These are phyloP conservation scores for Gelatoporia subvermispora DNA, from an alignment of 768 basidiomycete species.

Conservation along the genomic window DNA sequence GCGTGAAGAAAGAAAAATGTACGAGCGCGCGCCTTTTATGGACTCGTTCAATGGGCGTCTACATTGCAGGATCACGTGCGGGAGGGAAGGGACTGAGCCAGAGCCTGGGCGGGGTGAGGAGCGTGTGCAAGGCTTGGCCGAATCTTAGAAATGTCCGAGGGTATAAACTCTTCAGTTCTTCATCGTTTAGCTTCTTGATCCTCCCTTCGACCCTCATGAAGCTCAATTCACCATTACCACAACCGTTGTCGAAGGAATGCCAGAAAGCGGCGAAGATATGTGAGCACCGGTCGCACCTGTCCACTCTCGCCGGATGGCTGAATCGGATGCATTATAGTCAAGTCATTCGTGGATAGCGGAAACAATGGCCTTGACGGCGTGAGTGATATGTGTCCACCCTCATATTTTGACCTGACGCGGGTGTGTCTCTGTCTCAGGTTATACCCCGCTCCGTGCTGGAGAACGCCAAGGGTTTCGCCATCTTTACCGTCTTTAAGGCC, in stretches of 20 bases:
- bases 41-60: no score
- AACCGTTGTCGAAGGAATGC: slow-evolving; percentile 77
- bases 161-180: neutral
- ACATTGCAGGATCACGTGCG: no score
- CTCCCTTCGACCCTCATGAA: slow-evolving; percentile 33
- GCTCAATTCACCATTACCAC: slow-evolving; percentile 45
- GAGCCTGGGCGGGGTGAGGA: neutral
- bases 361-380: slow-evolving; percentile 86
- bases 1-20: slow-evolving; percentile 10
- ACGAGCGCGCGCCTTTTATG: neutral
- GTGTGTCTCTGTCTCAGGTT: slow-evolving; percentile 31
- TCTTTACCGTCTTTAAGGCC: slow-evolving; percentile 81
- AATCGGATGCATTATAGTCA: slow-evolving; percentile 42
- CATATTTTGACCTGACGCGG: neutral
- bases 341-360: slow-evolving; percentile 74
- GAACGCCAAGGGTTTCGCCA: slow-evolving; percentile 75
- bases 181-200: neutral
- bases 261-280: slow-evolving; percentile 85
- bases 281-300: slow-evolving; percentile 29
- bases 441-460: slow-evolving; percentile 53
- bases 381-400: slow-evolving; percentile 15
- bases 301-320: slow-evolving; percentile 2
- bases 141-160: neutral
- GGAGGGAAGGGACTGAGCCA: neutral
- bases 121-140: no score